Evolutionary conservation across 768 basidiomycete genomes (phyloP).

Genomic region (Auricularia sp.): DNA sequence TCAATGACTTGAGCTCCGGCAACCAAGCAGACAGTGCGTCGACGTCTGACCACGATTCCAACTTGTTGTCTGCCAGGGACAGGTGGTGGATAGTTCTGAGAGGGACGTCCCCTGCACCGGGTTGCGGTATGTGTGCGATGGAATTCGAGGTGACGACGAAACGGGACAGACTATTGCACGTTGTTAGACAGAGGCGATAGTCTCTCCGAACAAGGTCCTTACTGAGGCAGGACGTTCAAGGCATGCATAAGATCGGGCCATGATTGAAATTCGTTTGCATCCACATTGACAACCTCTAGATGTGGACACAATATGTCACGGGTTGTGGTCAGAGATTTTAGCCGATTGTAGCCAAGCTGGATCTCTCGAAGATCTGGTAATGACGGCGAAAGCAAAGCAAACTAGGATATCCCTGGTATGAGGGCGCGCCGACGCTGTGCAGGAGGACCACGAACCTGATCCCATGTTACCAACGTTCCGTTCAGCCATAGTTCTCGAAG

Average conservation of each 20-base stretch:
- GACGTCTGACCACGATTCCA: conserved; percentile 51
- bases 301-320: conserved; percentile 6
- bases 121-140: conserved; percentile 38
- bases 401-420: neutral
- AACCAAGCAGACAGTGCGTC: conserved; percentile 62
- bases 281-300: conserved; percentile 55
- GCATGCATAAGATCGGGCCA: conserved; percentile 45
- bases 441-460: conserved; percentile 35
- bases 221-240: conserved; percentile 38
- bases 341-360: conserved; percentile 64
- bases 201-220: conserved; percentile 10
- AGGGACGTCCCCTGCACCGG: conserved; percentile 18
- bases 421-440: neutral
- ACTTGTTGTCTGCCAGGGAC: conserved; percentile 50
- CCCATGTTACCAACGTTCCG: conserved; percentile 62
- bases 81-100: conserved; percentile 39
- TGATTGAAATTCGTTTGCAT: conserved; percentile 49
- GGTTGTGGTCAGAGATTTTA: conserved; percentile 25
- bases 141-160: conserved; percentile 59
- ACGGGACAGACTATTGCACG: conserved; percentile 42
- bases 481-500: conserved; percentile 67
- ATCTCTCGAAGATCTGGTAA: conserved; percentile 23
- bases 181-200: neutral
- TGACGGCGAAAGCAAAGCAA: conserved; percentile 1
- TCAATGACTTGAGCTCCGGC: conserved; percentile 52